phyloP scores from a whole-genome alignment of 1,284 basidiomycete genomes.

The Paramarasmius palmivorus region DNA sequence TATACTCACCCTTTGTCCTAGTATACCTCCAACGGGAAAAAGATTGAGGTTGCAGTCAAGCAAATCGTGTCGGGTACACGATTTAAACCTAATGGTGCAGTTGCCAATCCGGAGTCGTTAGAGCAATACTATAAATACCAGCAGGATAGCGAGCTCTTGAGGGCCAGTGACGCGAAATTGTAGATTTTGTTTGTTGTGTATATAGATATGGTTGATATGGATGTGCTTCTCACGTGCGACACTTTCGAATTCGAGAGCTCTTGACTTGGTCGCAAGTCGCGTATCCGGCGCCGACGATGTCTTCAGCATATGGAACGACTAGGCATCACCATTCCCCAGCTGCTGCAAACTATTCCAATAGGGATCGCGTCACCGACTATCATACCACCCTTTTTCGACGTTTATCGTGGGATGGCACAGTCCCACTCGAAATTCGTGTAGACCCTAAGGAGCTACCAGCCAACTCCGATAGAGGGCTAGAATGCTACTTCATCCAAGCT shows the following conservation, averaged over 20 bases:
- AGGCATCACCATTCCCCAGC: conserved; percentile 55
- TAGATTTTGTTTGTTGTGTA: neutral
- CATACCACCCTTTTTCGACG: conserved; percentile 76
- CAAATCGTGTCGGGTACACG: conserved; percentile 66
- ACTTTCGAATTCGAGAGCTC: too few species aligned
- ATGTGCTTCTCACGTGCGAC: too few species aligned
- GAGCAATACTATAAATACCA: conserved; percentile 62
- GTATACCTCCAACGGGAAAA: conserved; percentile 75
- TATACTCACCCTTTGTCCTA: conserved; percentile 23
- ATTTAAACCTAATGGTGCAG: conserved; percentile 64
- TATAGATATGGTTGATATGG: too few species aligned
- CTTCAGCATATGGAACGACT: conserved; percentile 63
- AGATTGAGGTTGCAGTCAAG: conserved; percentile 74
- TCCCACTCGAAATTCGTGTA: conserved; percentile 82
- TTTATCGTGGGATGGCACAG: conserved; percentile 83
- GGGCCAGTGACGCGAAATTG: neutral
- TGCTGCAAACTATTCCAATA: conserved; percentile 46
- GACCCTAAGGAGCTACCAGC: conserved; percentile 84
- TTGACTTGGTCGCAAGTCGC: too few species aligned
- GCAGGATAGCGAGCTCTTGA: conserved; percentile 33
- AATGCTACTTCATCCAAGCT: conserved; percentile 85
- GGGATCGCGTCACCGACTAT: conserved; percentile 50
- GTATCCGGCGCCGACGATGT: conserved; percentile 25
- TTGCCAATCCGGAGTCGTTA: conserved; percentile 68
- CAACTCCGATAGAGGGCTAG: conserved; percentile 82